phyloP scores from a whole-genome alignment of 2,329 filamentous ascomycete species.

The Cadophora malorum region DNA sequence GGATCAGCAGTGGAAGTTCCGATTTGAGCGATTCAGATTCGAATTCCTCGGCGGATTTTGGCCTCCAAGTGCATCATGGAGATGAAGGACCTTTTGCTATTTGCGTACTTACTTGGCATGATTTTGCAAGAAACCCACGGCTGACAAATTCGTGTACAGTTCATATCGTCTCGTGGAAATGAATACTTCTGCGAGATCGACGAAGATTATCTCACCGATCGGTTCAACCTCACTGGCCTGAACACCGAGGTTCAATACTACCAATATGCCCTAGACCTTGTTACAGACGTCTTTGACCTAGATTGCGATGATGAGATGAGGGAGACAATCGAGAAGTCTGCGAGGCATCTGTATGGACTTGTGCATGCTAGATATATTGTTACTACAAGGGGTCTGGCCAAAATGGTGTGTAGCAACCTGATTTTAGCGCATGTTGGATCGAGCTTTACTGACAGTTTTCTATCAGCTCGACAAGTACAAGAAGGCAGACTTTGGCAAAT shows the following conservation, averaged over 20 bases:
- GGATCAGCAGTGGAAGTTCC: not conserved
- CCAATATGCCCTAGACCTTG: conserved; percentile 95
- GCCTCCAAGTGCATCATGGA: not conserved
- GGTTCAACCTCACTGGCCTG: conserved; percentile 96
- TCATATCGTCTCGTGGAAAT: conserved; percentile 96
- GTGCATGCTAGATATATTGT: conserved; percentile 98
- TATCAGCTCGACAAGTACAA: conserved; percentile 96
- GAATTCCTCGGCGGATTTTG: conserved; percentile 9
- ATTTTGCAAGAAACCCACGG: conserved; percentile 20
- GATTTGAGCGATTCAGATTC: conserved; percentile 9
- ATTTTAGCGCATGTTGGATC: not conserved
- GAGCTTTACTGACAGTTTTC: conserved; percentile 30
- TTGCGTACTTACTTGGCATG: conserved; percentile 5
- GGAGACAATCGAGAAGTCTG: conserved; percentile 97
- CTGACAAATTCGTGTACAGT: conserved; percentile 61
- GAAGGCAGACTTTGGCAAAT: conserved; percentile 97
- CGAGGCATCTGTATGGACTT: conserved; percentile 91
- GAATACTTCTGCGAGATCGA: conserved; percentile 99
- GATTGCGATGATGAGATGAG: conserved; percentile 99
- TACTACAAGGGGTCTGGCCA: conserved; percentile 88
- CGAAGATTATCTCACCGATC: conserved; percentile 96
- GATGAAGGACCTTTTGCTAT: conserved; percentile 4
- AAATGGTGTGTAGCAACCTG: conserved; percentile 77
- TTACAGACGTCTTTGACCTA: conserved; percentile 97
- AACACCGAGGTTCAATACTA: conserved; percentile 99